Evolutionary conservation across 441 rosid species (phyloP), one percentile per base, ranked within the genome.

Genomic region (Mallotus japonicus): DNA sequence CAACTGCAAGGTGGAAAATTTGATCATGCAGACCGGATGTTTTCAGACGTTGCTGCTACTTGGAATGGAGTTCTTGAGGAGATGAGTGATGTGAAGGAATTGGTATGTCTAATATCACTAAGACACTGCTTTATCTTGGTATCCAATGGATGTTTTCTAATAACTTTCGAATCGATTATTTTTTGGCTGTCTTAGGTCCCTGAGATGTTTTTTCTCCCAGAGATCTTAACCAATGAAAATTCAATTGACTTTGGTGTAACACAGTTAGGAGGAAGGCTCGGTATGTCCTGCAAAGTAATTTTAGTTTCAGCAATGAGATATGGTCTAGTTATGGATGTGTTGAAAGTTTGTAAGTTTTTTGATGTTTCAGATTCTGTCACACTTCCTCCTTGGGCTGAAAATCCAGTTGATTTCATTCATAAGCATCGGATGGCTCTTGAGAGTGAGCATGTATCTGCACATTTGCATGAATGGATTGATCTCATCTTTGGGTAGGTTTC

Each of bases 1-100:
- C 98, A 96, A 85, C 87, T 96, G 76, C 99, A 96, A 96, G 99
- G 99, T 81, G 99, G 99, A 78, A 93, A 94, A 85, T 94, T 94
- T 80, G 99, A 94, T 84, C 99, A 96, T 82, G 99, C 99, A 73
- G 99, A 96, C 75, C 83, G 99, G 79, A 84, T 96, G 99, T 96
- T 96, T 89, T 94, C 84, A 51, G 99, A 96, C 77, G 73, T 96
- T 78, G 82, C 90, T 80, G 91, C 89, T 78, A 92, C 99, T 55
- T 96, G 99, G 99, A 86, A 94, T 84, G 98, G 99, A 70, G 90
- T 96, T 78, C 83, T 90, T n/a, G 98, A 96, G 81, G 99, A 96
- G 82, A 96, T 91, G 97, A 96, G 99, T 82, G 99, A 96, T 83
- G 97, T 96, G 77, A 96, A 96, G 85, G 99, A 96, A 85, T 82